phyloP scores from a whole-genome alignment of 2,329 filamentous ascomycete genomes.

The Sporothrix globosa region DNA sequence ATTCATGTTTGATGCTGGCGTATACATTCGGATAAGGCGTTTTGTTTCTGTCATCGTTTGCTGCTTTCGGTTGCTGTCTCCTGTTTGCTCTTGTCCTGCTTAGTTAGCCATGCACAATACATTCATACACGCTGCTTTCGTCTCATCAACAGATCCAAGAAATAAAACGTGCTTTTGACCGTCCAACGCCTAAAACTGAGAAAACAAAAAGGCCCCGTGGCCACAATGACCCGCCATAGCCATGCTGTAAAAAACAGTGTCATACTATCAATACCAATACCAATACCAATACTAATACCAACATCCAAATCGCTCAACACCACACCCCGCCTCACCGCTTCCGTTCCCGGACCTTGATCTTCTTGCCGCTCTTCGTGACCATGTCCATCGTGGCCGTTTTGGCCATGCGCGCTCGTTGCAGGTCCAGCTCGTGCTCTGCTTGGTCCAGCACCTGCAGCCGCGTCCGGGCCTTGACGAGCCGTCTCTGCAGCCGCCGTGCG shows the following conservation, averaged over 20 bases:
- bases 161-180: neutral
- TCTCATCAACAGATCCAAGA: neutral
- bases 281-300: neutral
- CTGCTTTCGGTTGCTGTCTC: neutral
- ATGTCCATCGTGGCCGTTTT: slow-evolving; percentile 66
- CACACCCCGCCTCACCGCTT: slow-evolving; percentile 53
- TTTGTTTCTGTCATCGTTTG: neutral
- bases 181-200: slow-evolving; percentile 5
- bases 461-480: slow-evolving; percentile 56
- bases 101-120: neutral
- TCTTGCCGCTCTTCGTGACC: slow-evolving; percentile 62
- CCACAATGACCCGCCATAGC: slow-evolving; percentile 1
- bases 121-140: neutral
- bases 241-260: neutral
- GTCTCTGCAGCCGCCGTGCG: slow-evolving; percentile 52
- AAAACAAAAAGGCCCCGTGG: slow-evolving; percentile 1
- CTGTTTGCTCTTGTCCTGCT: neutral
- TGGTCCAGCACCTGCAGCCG: slow-evolving; percentile 59
- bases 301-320: neutral
- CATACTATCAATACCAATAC: neutral
- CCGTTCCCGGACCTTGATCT: slow-evolving; percentile 64
- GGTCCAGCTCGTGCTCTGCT: slow-evolving; percentile 60
- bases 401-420: slow-evolving; percentile 65
- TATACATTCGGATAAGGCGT: slow-evolving; percentile 18
- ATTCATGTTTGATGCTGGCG: slow-evolving; percentile 4